phyloP scores from a whole-genome alignment of 2,329 filamentous ascomycete species.

The Cytospora leucostoma region DNA sequence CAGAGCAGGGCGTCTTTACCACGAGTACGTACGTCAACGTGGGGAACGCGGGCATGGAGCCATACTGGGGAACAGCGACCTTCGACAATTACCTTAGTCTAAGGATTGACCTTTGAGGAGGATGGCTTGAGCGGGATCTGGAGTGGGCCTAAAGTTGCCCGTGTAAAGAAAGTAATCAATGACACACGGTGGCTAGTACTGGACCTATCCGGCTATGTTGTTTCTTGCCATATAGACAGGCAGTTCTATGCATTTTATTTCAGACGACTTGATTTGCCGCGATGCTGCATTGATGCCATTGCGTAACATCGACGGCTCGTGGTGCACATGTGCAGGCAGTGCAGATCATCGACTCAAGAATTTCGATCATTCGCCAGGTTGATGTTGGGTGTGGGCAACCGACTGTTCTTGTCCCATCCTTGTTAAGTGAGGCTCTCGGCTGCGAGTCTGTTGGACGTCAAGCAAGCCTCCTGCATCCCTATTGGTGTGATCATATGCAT shows the following conservation, averaged over 20 bases:
- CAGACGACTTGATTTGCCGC: not conserved
- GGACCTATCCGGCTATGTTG: not conserved
- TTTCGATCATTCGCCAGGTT: not conserved
- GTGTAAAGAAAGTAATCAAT: not conserved
- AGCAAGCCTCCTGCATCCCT: not conserved
- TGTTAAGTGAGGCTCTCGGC: not conserved
- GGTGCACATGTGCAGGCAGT: not conserved
- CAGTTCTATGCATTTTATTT: not conserved
- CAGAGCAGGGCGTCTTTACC: conserved; percentile 40
- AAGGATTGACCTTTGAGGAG: conserved; percentile 29
- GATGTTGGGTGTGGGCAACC: not conserved
- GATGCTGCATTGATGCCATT: not conserved
- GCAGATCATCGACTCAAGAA: not conserved
- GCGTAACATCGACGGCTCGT: not conserved
- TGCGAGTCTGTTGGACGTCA: not conserved
- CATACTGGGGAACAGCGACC: conserved; percentile 31
- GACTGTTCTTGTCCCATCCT: not conserved
- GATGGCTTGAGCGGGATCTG: not conserved
- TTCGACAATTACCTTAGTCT: conserved; percentile 32
- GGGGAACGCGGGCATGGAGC: conserved; percentile 42
- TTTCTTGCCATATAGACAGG: not conserved
- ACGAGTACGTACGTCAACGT: conserved; percentile 45
- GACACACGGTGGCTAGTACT: not conserved
- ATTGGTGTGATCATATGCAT: not conserved
- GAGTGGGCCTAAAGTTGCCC: not conserved